Percentiles rank a stretch among this genome's conserved stretches.
These are phyloP conservation scores for Eutrema yunnanense DNA, from an alignment of 345 rosid species.

Conservation along the genomic window DNA sequence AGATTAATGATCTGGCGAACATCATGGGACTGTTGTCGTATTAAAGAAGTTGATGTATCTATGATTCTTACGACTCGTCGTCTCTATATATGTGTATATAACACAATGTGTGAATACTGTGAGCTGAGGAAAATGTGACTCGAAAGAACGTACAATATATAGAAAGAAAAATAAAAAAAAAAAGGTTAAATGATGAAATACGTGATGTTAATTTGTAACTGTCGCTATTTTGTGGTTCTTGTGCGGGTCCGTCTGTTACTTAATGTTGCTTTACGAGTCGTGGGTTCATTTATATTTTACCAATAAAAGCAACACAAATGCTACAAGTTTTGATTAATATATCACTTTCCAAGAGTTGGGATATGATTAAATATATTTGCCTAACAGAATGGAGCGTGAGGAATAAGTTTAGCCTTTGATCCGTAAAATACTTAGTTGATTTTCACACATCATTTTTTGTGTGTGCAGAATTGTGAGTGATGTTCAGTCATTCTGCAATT, in stretches of 20 bases:
- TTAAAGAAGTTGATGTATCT: conserved; percentile 13
- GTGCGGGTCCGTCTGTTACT: conserved; percentile 1
- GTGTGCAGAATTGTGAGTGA: background rate
- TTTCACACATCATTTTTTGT: background rate
- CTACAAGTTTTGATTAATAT: background rate
- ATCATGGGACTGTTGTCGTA: conserved; percentile 23
- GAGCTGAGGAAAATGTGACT: conserved; percentile 36
- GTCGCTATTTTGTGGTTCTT: conserved; percentile 22
- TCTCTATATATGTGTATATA: background rate
- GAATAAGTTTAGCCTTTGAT: background rate
- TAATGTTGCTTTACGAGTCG: conserved; percentile 12
- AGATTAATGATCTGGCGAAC: conserved; percentile 22
- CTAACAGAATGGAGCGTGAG: background rate
- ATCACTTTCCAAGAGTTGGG: background rate
- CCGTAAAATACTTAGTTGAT: background rate
- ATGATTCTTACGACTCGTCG: conserved; percentile 4
- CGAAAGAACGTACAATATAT: background rate
- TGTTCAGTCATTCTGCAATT: background rate
- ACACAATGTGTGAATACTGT: conserved; percentile 28
- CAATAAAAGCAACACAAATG: conserved; percentile 7
- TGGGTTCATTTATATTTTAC: conserved; percentile 14
- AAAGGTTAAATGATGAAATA: background rate
- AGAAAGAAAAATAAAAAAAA: background rate
- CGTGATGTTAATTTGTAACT: conserved; percentile 23
- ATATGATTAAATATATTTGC: background rate